Evolutionary conservation across 1,284 basidiomycete genomes (phyloP).

Genomic region (Ceratobasidium sp.): DNA sequence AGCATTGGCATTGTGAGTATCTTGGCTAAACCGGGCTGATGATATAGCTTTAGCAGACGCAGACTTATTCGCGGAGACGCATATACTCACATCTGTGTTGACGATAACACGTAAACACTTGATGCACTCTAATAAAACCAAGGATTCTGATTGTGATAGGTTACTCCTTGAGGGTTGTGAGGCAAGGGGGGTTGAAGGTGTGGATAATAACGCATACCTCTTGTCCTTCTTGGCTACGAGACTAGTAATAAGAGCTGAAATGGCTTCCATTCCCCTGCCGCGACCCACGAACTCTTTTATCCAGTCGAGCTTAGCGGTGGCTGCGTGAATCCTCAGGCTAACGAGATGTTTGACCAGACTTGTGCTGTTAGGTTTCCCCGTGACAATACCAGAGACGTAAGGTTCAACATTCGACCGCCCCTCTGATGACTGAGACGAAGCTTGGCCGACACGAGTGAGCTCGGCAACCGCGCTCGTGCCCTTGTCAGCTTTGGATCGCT

Average conservation of each 20-base stretch:
- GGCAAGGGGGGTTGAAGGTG: neutral
- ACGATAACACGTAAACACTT: conserved; percentile 83
- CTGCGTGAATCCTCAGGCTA: conserved; percentile 83
- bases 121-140: conserved; percentile 72
- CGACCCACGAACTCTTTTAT: conserved; percentile 75
- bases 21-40: conserved; percentile 73
- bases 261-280: conserved; percentile 70
- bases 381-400: conserved; percentile 48
- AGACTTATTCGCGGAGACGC: neutral
- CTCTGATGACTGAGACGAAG: neutral
- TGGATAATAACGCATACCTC: conserved; percentile 45
- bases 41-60: conserved; percentile 18
- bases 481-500: conserved; percentile 54
- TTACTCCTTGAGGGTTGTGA: conserved; percentile 42
- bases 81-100: conserved; percentile 76
- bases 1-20: conserved; percentile 71
- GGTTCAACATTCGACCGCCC: neutral
- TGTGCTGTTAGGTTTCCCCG: conserved; percentile 58
- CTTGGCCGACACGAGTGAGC: conserved; percentile 39
- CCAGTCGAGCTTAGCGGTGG: conserved; percentile 81
- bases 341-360: conserved; percentile 81
- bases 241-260: conserved; percentile 64
- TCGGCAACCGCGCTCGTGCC: conserved; percentile 48
- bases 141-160: conserved; percentile 70
- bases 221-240: conserved; percentile 70